A percentile compares a stretch with the other conserved stretches of the same genome.
Evolutionary conservation across 1,284 basidiomycete species (phyloP).

Genomic region (Fomitopsis pinicola): DNA sequence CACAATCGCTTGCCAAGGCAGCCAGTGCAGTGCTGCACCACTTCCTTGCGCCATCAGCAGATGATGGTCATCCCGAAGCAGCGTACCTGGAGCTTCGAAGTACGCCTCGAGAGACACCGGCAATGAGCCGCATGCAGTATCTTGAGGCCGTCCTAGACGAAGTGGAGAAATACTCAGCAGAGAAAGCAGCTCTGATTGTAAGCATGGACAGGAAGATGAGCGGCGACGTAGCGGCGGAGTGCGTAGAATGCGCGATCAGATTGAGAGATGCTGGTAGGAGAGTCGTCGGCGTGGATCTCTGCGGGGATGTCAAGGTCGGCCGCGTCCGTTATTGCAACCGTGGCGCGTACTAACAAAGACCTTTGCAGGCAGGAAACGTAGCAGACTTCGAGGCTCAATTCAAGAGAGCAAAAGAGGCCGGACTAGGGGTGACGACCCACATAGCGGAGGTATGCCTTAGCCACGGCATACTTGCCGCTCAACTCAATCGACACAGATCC

Average conservation of each 20-base stretch:
- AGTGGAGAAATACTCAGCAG: conserved; percentile 49
- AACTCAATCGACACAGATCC: conserved; percentile 34
- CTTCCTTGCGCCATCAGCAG: conserved; percentile 43
- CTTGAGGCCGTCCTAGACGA: conserved; percentile 63
- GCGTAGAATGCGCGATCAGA: conserved; percentile 50
- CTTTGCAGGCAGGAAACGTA: conserved; percentile 51
- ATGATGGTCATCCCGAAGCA: conserved; percentile 42
- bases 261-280: conserved; percentile 54
- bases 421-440: conserved; percentile 70
- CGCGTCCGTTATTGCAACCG: background rate
- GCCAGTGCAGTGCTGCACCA: conserved; percentile 58
- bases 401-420: conserved; percentile 48
- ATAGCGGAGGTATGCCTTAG: conserved; percentile 63
- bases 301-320: conserved; percentile 62
- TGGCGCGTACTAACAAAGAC: background rate
- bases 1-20: conserved; percentile 44
- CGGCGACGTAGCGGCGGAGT: conserved; percentile 43
- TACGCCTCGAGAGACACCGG: conserved; percentile 53
- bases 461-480: background rate
- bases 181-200: conserved; percentile 59
- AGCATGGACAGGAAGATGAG: conserved; percentile 70
- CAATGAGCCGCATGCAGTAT: conserved; percentile 57
- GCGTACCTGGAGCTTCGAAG: conserved; percentile 72
- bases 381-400: conserved; percentile 49
- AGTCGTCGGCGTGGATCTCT: conserved; percentile 77